Evolutionary conservation across 257 asterid species (phyloP).

Genomic region (Echium plantagineum): DNA sequence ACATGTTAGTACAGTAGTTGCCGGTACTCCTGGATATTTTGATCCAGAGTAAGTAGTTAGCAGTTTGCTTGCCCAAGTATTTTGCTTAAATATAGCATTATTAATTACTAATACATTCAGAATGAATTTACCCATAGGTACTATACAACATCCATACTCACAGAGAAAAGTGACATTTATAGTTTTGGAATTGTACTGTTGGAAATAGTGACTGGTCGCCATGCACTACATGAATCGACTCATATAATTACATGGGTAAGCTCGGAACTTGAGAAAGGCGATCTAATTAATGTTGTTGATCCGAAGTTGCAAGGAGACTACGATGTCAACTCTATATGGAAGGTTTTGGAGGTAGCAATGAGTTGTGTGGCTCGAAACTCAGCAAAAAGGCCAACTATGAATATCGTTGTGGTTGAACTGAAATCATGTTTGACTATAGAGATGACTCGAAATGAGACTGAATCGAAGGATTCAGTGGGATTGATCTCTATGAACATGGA

Average conservation of each 20-base stretch:
- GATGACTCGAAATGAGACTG: not conserved
- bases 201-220: constrained; percentile 22
- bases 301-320: constrained; percentile 19
- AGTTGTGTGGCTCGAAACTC: constrained; percentile 19
- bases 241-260: constrained; percentile 23
- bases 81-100: not conserved
- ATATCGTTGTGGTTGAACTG: constrained; percentile 23
- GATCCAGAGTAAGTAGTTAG: constrained; percentile 30
- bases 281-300: constrained; percentile 20
- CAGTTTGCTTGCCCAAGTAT: too few species aligned
- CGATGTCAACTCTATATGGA: constrained; percentile 18
- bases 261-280: constrained; percentile 9
- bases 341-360: constrained; percentile 29
- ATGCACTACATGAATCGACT: constrained; percentile 9
- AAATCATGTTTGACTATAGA: constrained; percentile 13
- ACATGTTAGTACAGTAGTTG: constrained; percentile 12
- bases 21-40: constrained; percentile 28
- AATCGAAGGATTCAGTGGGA: not conserved
- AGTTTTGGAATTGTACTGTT: constrained; percentile 34
- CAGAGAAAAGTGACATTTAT: constrained; percentile 31
- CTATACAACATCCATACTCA: constrained; percentile 4
- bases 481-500: not conserved
- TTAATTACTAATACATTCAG: not conserved
- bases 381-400: constrained; percentile 28
- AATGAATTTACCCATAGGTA: constrained; percentile 1